Base-by-base conservation (phyloP, 1,284 basidiomycete genomes). In the Sporisorium exsertum region DNA sequence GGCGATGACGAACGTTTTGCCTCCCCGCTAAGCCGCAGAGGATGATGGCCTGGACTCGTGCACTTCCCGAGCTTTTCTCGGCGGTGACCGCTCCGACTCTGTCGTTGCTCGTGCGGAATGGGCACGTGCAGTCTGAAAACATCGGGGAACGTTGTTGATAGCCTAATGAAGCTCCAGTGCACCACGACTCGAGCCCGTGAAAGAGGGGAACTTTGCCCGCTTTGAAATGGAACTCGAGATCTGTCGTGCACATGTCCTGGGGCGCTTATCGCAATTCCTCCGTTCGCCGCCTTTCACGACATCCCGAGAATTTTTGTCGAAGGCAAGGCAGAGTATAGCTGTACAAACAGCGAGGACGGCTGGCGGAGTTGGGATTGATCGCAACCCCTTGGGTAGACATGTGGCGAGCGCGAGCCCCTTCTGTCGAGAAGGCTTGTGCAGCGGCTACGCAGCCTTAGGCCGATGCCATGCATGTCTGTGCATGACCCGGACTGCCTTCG, bases 21-120 rank as follows among this genome's bases (percentile, higher is more conserved):
- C 54, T n/a, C n/a, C n/a, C 42, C 54, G 54, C 54, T 45, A n/a
- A 45, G 20, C 42, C 54, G 54, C 54, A 55, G 16, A n/a, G 37
- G 18, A 3, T 16, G 18, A n/a, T n/a, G 24, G 40, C 33, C 54
- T 45, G 27, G 54, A 55, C 54, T 50, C 49, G 7, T 16, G 27
- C 18, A 6, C n/a, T 50, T 29, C 29, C 29, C 29, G 49, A 32
- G 27, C 29, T 9, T 29, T 24, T n/a, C n/a, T 16, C 40, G 1
- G 40, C n/a, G 40, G n/a, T 20, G 16, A 15, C n/a, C 18, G 40
- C 16, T 18, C 37, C n/a, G 7, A 16, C 15, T 18, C 18, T 16
- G n/a, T 43, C 15, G 40, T 43, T 4, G 40, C 40, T 40, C 15
- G 37, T 1, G n/a, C n/a, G n/a, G n/a, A n/a, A 16, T 18, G 9